Evolutionary conservation across 2,329 filamentous ascomycete genomes (phyloP), one percentile per base, ranked within the genome.

Genomic region (Alternaria consortialis): DNA sequence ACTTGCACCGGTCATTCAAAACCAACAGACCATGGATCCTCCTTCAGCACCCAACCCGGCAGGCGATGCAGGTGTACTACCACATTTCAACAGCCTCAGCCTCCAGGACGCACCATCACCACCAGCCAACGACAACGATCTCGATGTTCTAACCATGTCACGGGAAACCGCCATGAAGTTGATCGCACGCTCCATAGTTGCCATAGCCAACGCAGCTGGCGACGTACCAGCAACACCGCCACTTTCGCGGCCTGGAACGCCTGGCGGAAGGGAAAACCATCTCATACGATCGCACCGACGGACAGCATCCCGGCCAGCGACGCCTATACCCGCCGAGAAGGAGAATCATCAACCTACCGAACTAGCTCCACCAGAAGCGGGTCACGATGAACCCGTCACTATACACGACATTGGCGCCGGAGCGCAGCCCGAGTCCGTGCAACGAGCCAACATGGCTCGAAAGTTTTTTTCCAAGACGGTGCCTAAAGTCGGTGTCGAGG

Each of bases 381-480:
- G 80, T 56, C 77, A 80, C 32, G 77, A 82, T 59, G 84, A 85
- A 63, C 83, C 84, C 27, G 80, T 80, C 25, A 79, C 79, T 39
- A 77, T 77, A n/a, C 64, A 71, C 9, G 79, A 83, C 37, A 75
- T 83, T 34, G 79, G 89, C n/a, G 86, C 87, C 46, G 87, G 92
- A 75, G 89, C 88, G 31, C 89, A 93, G 69, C 89, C 90, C 23
- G 83, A 93, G 58, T 88, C 90, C 62, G 81, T 92, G 34, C 94
- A 97, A 76, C 91, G 95, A 74, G 89, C 89, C 64, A 91, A 93
- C 66, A 92, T 98, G 66, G 93, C 92, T 17, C 89, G 93, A 68
- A 95, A 95, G 73, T 99, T 99, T 80, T 96, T 95, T 82, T 94
- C 91, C 66, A 97, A 95, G 77, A 87, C 89, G 52, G 88, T 93